phyloP scores from a whole-genome alignment of 768 basidiomycete species.

The Lactarius akahatsu region DNA sequence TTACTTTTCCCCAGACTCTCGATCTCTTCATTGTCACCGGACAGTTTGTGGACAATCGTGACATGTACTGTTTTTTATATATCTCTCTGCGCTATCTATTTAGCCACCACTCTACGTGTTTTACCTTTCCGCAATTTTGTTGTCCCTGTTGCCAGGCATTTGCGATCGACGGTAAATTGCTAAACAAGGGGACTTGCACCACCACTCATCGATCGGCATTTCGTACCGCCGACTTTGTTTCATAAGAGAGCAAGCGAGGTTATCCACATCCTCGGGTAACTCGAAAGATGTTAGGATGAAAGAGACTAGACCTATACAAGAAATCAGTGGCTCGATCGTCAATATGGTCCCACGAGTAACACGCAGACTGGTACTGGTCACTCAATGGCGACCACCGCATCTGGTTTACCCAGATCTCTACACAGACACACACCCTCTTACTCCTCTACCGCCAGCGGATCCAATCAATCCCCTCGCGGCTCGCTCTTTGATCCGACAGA shows the following conservation, averaged over 20 bases:
- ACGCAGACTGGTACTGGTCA: neutral
- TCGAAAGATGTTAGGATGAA: too few relatives aligned
- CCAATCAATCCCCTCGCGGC: neutral
- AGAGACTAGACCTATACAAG: neutral
- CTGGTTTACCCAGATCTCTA: neutral
- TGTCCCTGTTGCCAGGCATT: neutral
- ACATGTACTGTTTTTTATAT: slow-evolving; percentile 14
- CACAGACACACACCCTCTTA: neutral
- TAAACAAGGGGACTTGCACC: neutral
- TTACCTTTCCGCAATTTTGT: neutral
- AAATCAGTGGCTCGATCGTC: neutral
- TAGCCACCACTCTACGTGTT: slow-evolving; percentile 5
- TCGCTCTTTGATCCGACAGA: neutral
- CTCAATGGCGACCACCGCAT: neutral
- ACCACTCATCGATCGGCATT: neutral
- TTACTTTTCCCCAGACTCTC: neutral
- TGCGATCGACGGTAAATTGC: slow-evolving; percentile 15
- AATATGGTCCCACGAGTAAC: too few relatives aligned
- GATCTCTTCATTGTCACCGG: slow-evolving; percentile 5
- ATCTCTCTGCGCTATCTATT: slow-evolving; percentile 4
- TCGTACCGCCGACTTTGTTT: too few relatives aligned
- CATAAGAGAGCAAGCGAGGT: too few relatives aligned
- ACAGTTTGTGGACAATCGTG: slow-evolving; percentile 23
- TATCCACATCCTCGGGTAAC: too few relatives aligned
- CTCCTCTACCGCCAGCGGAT: neutral